Conservation (phyloP, 768 basidiomycete species). For the Lepiota brunneoincarnata region DNA sequence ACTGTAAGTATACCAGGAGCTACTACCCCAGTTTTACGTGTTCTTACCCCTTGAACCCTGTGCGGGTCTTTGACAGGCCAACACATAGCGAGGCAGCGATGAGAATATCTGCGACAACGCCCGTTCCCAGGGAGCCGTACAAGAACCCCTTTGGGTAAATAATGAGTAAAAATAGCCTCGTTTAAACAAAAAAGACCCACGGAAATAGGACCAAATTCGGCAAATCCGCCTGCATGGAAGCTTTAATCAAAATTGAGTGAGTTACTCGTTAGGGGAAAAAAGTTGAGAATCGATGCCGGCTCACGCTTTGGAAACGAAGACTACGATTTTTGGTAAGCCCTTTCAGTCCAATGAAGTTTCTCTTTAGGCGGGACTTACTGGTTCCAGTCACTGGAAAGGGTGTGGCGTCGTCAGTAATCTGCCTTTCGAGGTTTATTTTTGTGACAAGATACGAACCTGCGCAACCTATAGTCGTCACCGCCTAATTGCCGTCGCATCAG, state of each 20-base stretch:
- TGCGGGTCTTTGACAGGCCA: conserved; percentile 20
- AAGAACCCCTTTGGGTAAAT: conserved; percentile 17
- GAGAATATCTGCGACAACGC: conserved; percentile 19
- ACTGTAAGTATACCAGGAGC: too few species aligned
- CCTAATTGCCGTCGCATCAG: conserved; percentile 1
- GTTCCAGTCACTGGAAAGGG: background rate
- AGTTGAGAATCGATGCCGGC: background rate
- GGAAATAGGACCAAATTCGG: background rate
- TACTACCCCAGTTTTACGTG: too few species aligned
- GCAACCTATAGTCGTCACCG: background rate
- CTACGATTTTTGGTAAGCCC: background rate
- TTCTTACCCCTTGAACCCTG: conserved; percentile 21
- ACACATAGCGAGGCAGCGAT: conserved; percentile 21
- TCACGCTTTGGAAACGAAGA: conserved; percentile 6
- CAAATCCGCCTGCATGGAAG: background rate
- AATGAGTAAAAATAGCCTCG: background rate
- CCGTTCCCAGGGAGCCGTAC: conserved; percentile 21
- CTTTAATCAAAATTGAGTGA: background rate
- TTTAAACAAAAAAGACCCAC: background rate
- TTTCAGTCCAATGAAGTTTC: background rate
- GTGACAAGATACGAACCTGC: conserved; percentile 1
- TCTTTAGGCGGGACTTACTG: background rate
- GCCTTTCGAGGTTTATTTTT: too few species aligned
- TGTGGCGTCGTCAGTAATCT: background rate
- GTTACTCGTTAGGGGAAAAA: background rate